Percentiles rank a stretch among this genome's conserved stretches.
Conservation (phyloP, 164 flowering plant species). For the Malania oleifera region DNA sequence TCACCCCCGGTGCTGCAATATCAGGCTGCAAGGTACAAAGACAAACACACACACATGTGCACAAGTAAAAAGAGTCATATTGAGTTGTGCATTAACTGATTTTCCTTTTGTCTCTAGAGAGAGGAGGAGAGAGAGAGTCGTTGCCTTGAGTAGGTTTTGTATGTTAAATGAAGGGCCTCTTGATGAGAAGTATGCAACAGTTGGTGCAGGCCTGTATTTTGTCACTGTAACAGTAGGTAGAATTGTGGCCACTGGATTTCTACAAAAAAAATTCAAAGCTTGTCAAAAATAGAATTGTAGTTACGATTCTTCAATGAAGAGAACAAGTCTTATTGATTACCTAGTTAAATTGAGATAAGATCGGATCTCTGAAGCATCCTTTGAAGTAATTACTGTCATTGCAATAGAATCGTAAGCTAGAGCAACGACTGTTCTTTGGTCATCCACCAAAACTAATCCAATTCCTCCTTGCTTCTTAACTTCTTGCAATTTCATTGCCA, state of each 20-base stretch:
- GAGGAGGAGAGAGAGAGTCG: not conserved
- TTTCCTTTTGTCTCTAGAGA: too few relatives aligned
- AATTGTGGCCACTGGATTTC: conserved; percentile 66
- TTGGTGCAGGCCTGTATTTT: conserved; percentile 55
- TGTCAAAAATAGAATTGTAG: too few relatives aligned
- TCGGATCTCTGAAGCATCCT: conserved; percentile 34
- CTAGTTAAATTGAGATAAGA: conserved; percentile 64
- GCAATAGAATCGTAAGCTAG: conserved; percentile 38
- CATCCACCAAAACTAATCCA: conserved; percentile 44
- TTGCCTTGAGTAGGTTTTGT: conserved; percentile 69
- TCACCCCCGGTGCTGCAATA: conserved; percentile 80
- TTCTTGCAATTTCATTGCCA: conserved; percentile 16
- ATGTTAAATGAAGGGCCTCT: conserved; percentile 61
- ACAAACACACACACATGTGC: too few relatives aligned
- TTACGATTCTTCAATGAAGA: too few relatives aligned
- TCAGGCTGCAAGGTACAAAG: conserved; percentile 87
- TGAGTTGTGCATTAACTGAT: too few relatives aligned
- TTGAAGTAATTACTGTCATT: conserved; percentile 39
- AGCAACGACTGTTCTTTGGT: conserved; percentile 32
- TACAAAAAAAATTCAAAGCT: conserved; percentile 18
- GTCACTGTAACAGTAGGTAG: conserved; percentile 39
- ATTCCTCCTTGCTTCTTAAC: conserved; percentile 45
- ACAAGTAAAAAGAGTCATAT: too few relatives aligned
- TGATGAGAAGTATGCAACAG: conserved; percentile 59
- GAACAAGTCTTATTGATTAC: conserved; percentile 32